Conservation (phyloP, 441 rosid genomes). For the Pelargonium citronellum region DNA sequence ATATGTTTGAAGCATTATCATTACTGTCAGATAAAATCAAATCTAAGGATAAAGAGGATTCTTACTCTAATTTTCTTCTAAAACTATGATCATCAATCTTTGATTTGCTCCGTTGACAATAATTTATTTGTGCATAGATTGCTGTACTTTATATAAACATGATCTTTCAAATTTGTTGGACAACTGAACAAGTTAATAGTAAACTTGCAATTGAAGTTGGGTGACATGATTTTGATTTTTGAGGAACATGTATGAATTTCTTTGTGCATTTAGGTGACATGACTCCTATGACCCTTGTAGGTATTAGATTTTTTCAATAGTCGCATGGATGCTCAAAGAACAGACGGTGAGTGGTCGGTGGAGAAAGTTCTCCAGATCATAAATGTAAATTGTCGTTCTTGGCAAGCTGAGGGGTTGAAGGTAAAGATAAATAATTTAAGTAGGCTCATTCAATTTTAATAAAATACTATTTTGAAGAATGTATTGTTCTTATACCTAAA, state of each 20-base stretch:
- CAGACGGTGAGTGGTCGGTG: constrained; percentile 92
- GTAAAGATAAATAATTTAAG: constrained; percentile 28
- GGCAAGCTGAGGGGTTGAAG: constrained; percentile 99
- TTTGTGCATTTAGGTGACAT: not conserved
- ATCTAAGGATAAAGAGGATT: no score
- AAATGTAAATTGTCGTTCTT: constrained; percentile 70
- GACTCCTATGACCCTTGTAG: constrained; percentile 32
- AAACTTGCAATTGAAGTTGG: no score
- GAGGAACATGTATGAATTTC: constrained; percentile 7
- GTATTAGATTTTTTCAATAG: constrained; percentile 89
- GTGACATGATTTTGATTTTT: no score
- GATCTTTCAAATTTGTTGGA: not conserved
- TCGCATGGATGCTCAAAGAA: constrained; percentile 80
- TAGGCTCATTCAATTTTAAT: not conserved
- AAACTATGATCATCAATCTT: not conserved
- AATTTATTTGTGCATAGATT: constrained; percentile 1
- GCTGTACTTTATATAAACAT: not conserved
- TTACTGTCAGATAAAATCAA: no score
- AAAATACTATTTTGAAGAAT: not conserved
- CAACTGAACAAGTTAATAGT: not conserved
- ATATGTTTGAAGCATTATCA: no score
- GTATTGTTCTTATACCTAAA: not conserved
- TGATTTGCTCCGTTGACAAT: not conserved
- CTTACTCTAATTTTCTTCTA: no score
- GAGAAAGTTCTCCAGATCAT: constrained; percentile 84